Conservation (phyloP, 2,329 filamentous ascomycete genomes). For the Colletotrichum sp. region DNA sequence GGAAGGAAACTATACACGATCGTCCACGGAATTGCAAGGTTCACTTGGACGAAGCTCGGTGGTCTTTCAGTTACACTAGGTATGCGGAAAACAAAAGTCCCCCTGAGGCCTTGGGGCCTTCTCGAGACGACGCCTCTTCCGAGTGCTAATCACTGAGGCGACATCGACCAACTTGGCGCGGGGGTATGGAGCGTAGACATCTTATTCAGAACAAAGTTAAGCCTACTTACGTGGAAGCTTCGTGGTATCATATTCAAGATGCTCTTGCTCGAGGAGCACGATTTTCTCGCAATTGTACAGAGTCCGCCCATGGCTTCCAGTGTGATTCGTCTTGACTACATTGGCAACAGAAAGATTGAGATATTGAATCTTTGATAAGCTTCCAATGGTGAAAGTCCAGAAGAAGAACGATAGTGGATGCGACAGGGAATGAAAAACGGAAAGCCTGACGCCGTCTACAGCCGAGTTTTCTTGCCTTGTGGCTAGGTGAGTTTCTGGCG, state of each 20-base stretch:
- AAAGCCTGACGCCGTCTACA: fast-evolving
- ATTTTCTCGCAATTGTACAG: background rate
- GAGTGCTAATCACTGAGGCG: background rate
- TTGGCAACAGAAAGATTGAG: background rate
- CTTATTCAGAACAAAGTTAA: background rate
- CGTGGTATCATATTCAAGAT: background rate
- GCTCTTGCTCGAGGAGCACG: background rate
- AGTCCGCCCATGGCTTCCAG: background rate
- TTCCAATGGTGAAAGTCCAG: background rate
- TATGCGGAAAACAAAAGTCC: background rate
- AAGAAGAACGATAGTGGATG: background rate
- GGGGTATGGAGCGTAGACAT: background rate
- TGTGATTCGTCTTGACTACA: background rate
- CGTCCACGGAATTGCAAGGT: background rate
- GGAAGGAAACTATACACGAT: background rate
- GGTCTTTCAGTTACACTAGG: background rate
- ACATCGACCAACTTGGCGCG: background rate
- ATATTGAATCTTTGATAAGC: background rate
- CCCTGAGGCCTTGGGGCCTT: background rate
- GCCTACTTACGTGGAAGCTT: background rate
- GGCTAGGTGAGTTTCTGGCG: background rate
- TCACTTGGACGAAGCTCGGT: background rate
- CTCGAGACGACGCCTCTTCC: background rate
- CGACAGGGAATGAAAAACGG: background rate
- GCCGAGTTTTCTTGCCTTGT: background rate